These are phyloP conservation scores for Zopfia rhizophila DNA, from an alignment of 2,329 filamentous ascomycete genomes.

Conservation along the genomic window DNA sequence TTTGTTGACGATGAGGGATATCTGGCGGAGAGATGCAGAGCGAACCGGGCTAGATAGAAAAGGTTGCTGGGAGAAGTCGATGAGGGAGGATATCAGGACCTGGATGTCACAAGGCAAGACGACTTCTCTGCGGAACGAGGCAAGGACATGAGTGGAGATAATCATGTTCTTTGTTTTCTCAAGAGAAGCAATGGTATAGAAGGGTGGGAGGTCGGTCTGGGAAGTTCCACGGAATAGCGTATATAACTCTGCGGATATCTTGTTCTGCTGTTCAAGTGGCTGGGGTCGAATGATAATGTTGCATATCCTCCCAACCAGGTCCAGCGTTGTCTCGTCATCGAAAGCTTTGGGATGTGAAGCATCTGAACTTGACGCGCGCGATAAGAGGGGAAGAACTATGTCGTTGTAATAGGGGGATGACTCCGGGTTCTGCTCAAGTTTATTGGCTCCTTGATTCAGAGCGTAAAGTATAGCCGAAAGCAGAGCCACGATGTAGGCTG, in stretches of 20 bases:
- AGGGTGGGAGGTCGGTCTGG: slow-evolving; percentile 43
- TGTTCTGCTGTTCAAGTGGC: slow-evolving; percentile 60
- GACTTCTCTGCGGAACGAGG: slow-evolving; percentile 56
- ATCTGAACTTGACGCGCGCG: slow-evolving; percentile 47
- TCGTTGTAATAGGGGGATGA: slow-evolving; percentile 58
- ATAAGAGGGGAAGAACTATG: slow-evolving; percentile 56
- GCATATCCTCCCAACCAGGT: slow-evolving; percentile 69
- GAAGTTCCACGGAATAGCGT: slow-evolving; percentile 58
- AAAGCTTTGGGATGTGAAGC: slow-evolving; percentile 44
- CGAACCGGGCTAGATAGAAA: slow-evolving; percentile 40
- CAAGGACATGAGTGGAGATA: slow-evolving; percentile 67
- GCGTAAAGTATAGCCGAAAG: slow-evolving; percentile 71
- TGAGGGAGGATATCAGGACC: slow-evolving; percentile 49
- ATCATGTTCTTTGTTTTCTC: slow-evolving; percentile 61
- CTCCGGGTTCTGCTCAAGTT: slow-evolving; percentile 56
- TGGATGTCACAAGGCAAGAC: slow-evolving; percentile 44
- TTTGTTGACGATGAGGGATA: slow-evolving; percentile 61
- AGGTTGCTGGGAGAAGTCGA: slow-evolving; percentile 45
- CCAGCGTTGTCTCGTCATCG: slow-evolving; percentile 63
- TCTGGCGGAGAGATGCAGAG: slow-evolving; percentile 52
- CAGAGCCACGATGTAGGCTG: slow-evolving; percentile 67
- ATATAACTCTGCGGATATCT: slow-evolving; percentile 65
- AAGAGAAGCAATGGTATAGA: slow-evolving; percentile 37
- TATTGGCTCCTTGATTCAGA: slow-evolving; percentile 65
- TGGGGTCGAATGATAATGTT: slow-evolving; percentile 68